Base-by-base conservation (phyloP, 805 yeast species). In the Ogataea philodendri region DNA sequence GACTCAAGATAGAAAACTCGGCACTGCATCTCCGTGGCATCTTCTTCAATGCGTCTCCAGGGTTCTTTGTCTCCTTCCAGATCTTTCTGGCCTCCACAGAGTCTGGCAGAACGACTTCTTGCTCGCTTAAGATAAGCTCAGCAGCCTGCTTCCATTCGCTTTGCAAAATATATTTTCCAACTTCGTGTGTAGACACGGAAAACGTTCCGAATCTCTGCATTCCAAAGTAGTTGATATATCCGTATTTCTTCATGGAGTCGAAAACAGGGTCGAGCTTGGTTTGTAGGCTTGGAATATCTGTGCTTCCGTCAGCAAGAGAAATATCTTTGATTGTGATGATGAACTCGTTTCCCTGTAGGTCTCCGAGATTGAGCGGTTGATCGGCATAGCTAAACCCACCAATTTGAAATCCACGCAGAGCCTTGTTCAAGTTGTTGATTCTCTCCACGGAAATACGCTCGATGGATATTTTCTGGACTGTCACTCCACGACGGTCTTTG, bases 131-230 rank as follows among this genome's bases (percentile, higher is more conserved):
- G 38, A 93, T 72, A 40, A 89, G 63, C 36, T 85, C 84, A 5
- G 72, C 90, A 1, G 94, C 96, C 9, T 67, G 70, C 49, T 82
- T 73, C 88, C 95, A 93, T 38, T 88, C 78, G 22, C 75, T 76
- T 31, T 76, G 69, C 32, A 93, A 63, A 17, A 90, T 67, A 43
- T 71, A 71, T 43, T 75, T 76, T 31, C 99, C 99, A 35, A 89
- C 69, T 19, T 71, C 74, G 60, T 93, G 97, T 0, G 98, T 89
- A 3, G 97, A 86, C 18, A 88, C 71, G 9, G 96, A 84, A 54
- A 87, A 90, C 0, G 98, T 89, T 18, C 99, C 99, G 59, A 93
- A 93, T 54, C 99, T 70, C 66, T 93, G 99, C 89, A 93, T 82
- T n/a, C 99, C 99, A 58, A 74, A 93, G 56, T 93, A 93, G 60